Percentiles rank a stretch among this genome's conserved stretches.
Conservation (phyloP, 2,329 filamentous ascomycete species). For the Chalara sp. region DNA sequence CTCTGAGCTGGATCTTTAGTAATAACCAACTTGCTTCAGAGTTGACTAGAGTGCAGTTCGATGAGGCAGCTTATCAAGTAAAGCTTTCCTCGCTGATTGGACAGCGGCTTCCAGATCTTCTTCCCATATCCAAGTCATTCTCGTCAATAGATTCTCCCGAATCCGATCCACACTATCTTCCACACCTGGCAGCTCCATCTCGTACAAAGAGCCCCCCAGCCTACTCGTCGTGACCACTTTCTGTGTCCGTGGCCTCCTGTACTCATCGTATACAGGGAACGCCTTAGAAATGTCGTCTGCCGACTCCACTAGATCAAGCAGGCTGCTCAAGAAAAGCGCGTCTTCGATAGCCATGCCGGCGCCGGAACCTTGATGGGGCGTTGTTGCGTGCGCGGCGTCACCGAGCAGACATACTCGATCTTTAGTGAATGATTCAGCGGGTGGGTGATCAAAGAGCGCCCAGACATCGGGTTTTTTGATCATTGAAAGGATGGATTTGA, state of each 20-base stretch:
- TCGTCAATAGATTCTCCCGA: constrained; percentile 27
- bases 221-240: constrained; percentile 24
- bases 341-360: constrained; percentile 52
- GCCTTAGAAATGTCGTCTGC: constrained; percentile 33
- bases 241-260: constrained; percentile 33
- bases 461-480: constrained; percentile 37
- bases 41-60: no score
- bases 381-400: constrained; percentile 56
- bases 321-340: constrained; percentile 35
- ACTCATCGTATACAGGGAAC: constrained; percentile 44
- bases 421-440: constrained; percentile 32
- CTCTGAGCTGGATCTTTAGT: no score
- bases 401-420: constrained; percentile 42
- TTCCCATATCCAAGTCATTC: constrained; percentile 32
- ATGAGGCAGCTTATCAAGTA: no score
- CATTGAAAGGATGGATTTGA: constrained; percentile 3
- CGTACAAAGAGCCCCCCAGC: constrained; percentile 30
- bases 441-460: constrained; percentile 39
- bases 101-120: constrained; percentile 19
- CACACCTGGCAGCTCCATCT: constrained; percentile 35
- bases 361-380: constrained; percentile 52
- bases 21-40: no score
- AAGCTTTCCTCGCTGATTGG: no score
- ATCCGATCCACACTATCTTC: constrained; percentile 31
- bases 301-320: constrained; percentile 36